phyloP scores from a whole-genome alignment of 106 monocot genomes.

The Phalaenopsis aphrodite region DNA sequence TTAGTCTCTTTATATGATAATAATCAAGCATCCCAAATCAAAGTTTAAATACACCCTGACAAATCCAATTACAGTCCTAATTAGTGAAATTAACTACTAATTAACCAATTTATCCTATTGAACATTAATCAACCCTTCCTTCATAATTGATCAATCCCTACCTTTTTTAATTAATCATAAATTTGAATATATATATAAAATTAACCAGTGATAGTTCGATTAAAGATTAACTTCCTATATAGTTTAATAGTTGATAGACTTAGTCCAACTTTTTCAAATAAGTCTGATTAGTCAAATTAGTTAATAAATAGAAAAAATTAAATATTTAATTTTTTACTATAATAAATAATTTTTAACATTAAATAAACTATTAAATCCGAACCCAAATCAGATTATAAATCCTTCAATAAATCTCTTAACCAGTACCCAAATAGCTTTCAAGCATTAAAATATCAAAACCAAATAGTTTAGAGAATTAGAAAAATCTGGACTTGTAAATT shows the following conservation, averaged over 20 bases:
- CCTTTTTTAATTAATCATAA: not conserved
- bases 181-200: not conserved
- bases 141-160: not conserved
- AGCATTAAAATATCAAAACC: not conserved
- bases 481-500: too few species aligned
- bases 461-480: too few species aligned
- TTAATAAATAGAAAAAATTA: not conserved
- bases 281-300: not conserved
- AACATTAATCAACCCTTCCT: too few species aligned
- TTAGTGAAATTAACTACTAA: too few species aligned
- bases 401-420: too few species aligned
- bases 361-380: not conserved
- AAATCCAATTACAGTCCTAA: too few species aligned
- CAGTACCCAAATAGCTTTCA: not conserved
- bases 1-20: too few species aligned
- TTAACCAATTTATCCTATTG: too few species aligned
- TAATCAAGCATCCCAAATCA: too few species aligned
- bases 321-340: not conserved
- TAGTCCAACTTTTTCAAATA: not conserved
- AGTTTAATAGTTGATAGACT: not conserved
- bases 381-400: too few species aligned
- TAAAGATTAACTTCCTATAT: not conserved
- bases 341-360: not conserved
- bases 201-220: not conserved
- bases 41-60: too few species aligned